phyloP scores from a whole-genome alignment of 352 stramenopile genomes.

The Elongisporangium undulatum region DNA sequence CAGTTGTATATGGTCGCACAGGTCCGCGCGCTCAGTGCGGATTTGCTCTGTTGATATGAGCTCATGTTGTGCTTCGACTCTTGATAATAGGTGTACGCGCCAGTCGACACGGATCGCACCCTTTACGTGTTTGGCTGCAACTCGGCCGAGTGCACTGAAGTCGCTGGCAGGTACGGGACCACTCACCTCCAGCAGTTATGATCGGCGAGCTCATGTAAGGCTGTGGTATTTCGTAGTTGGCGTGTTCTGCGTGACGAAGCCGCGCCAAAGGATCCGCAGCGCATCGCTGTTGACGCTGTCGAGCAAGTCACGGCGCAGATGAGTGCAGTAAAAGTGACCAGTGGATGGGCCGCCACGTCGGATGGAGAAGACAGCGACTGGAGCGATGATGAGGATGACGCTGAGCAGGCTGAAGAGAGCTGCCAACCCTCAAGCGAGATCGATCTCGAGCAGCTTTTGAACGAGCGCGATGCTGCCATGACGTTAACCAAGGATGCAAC shows the following conservation, averaged over 20 bases:
- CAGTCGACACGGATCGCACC: slow-evolving; percentile 63
- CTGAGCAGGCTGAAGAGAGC: slow-evolving; percentile 10
- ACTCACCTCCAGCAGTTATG: no score
- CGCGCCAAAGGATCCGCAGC: slow-evolving; percentile 5
- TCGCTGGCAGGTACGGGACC: slow-evolving; percentile 28
- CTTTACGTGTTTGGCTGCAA: slow-evolving; percentile 87
- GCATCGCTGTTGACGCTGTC: slow-evolving; percentile 1
- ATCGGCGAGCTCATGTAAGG: background rate
- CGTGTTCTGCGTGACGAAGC: slow-evolving; percentile 66
- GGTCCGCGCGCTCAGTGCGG: slow-evolving; percentile 12
- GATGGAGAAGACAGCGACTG: slow-evolving; percentile 70
- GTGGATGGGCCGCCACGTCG: slow-evolving; percentile 14
- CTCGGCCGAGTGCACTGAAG: slow-evolving; percentile 60
- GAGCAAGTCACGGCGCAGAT: slow-evolving; percentile 12
- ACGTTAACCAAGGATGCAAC: slow-evolving; percentile 12
- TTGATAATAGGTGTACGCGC: slow-evolving; percentile 62
- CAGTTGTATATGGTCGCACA: slow-evolving; percentile 64
- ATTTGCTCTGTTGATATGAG: background rate
- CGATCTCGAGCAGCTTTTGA: slow-evolving; percentile 63
- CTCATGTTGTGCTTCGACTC: background rate
- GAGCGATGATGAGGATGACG: slow-evolving; percentile 60
- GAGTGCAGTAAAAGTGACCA: slow-evolving; percentile 20
- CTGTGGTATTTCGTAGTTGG: slow-evolving; percentile 33
- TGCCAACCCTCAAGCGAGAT: slow-evolving; percentile 12
- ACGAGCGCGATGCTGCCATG: slow-evolving; percentile 70